Conservation (phyloP, 1,284 basidiomycete genomes). For the Trichosporon sp. region DNA sequence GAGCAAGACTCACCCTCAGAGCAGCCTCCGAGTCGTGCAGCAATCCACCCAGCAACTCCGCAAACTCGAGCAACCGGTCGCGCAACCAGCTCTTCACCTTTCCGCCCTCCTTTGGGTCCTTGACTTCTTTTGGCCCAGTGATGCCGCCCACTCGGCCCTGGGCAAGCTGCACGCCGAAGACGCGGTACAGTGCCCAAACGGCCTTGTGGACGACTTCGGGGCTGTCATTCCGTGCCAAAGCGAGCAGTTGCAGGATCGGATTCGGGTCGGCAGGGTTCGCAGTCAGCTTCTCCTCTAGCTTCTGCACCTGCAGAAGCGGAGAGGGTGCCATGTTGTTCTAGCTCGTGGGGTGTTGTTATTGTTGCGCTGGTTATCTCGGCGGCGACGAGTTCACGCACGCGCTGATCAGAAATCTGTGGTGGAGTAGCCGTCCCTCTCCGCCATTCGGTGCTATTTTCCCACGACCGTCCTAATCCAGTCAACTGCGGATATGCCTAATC, state of each 20-base stretch:
- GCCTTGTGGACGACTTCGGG: constrained; percentile 63
- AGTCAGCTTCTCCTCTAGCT: constrained; percentile 33
- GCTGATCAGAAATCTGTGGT: neutral
- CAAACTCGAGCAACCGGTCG: constrained; percentile 63
- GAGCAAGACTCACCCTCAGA: constrained; percentile 58
- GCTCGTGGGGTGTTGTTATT: neutral
- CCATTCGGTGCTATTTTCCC: neutral
- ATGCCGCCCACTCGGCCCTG: constrained; percentile 55
- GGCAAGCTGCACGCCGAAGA: constrained; percentile 64
- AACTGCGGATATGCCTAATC: too few species aligned
- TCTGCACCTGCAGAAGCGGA: constrained; percentile 21
- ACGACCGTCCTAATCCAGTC: neutral
- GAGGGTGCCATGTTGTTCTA: constrained; percentile 8
- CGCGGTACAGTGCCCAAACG: constrained; percentile 73
- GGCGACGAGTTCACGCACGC: neutral
- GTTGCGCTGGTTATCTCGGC: neutral
- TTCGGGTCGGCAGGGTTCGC: constrained; percentile 61
- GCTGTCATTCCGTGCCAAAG: constrained; percentile 49
- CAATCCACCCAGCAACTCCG: constrained; percentile 61
- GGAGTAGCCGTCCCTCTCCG: neutral
- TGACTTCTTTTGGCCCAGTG: constrained; percentile 16
- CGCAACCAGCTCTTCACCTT: constrained; percentile 71
- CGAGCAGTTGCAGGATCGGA: constrained; percentile 67
- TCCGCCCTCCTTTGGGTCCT: constrained; percentile 35
- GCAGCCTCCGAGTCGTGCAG: constrained; percentile 66